Evolutionary conservation across 192 early-diverging fungal genomes (phyloP).

Genomic region (Podila epigama): DNA sequence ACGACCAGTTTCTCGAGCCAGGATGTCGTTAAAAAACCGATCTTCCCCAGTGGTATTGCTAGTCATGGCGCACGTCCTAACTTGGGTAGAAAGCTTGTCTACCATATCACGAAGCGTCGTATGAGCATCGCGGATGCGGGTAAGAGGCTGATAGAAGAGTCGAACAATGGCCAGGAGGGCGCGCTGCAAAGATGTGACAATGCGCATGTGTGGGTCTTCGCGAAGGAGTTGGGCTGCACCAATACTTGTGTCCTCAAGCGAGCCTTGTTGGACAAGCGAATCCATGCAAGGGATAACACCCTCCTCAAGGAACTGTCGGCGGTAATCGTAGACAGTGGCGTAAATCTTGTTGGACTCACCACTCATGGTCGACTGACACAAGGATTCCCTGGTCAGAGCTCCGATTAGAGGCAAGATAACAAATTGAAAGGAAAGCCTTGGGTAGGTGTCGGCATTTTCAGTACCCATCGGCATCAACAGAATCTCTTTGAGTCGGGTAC

Average conservation of each 20-base stretch:
- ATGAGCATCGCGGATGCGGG: slow-evolving; percentile 29
- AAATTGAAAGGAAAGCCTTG: slow-evolving; percentile 42
- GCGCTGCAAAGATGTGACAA: slow-evolving; percentile 13
- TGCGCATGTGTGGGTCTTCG: slow-evolving; percentile 4
- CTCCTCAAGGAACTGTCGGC: slow-evolving; percentile 15
- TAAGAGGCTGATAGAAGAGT: slow-evolving; percentile 44
- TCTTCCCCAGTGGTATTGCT: not conserved
- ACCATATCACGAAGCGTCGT: slow-evolving; percentile 12
- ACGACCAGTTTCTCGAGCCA: slow-evolving; percentile 14
- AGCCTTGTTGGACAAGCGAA: slow-evolving; percentile 19
- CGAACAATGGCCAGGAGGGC: slow-evolving; percentile 44
- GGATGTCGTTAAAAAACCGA: slow-evolving; percentile 5
- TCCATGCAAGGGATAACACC: slow-evolving; percentile 41
- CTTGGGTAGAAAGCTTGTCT: not conserved
- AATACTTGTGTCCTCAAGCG: slow-evolving; percentile 5
- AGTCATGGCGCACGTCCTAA: not conserved
- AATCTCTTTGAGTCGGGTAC: slow-evolving; percentile 25
- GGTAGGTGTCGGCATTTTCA: slow-evolving; percentile 10
- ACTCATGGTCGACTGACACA: slow-evolving; percentile 44
- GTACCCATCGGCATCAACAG: slow-evolving; percentile 26
- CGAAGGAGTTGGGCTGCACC: not conserved
- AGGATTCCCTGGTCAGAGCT: slow-evolving; percentile 34
- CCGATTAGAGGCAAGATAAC: slow-evolving; percentile 51
- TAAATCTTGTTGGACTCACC: slow-evolving; percentile 33
- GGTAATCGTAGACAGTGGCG: slow-evolving; percentile 31